phyloP scores from a whole-genome alignment of 2,329 filamentous ascomycete genomes.

The Emmonsia crescens region DNA sequence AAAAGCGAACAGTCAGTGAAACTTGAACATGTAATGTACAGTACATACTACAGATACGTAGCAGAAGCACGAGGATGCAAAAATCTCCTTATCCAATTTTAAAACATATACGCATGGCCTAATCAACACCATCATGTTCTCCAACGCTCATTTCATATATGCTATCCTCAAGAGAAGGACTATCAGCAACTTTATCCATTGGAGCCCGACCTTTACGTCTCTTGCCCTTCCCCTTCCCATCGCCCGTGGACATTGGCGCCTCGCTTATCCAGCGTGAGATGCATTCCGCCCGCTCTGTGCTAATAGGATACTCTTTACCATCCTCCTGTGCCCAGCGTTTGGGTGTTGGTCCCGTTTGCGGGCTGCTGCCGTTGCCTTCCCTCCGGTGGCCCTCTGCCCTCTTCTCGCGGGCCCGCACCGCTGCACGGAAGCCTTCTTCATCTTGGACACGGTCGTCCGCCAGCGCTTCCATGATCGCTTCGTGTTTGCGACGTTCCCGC shows the following conservation, averaged over 20 bases:
- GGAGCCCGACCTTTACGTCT: conserved; percentile 4
- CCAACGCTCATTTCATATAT: conserved; percentile 7
- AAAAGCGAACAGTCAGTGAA: neutral
- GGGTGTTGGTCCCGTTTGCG: conserved; percentile 9
- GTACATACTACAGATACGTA: neutral
- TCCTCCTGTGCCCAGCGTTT: conserved; percentile 56
- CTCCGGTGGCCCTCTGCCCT: conserved; percentile 28
- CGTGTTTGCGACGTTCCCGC: conserved; percentile 50
- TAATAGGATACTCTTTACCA: conserved; percentile 57
- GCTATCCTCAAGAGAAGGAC: conserved; percentile 4
- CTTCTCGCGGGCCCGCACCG: conserved; percentile 50
- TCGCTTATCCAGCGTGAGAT: conserved; percentile 60
- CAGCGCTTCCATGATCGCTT: conserved; percentile 56
- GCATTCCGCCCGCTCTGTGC: conserved; percentile 57
- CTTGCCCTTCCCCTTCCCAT: conserved; percentile 9
- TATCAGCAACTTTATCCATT: neutral
- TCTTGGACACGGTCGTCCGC: conserved; percentile 58
- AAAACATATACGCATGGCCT: neutral
- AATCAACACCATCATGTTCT: conserved; percentile 3
- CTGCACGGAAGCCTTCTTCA: conserved; percentile 53
- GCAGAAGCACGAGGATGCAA: neutral
- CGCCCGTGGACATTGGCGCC: conserved; percentile 33
- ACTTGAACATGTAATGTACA: no score
- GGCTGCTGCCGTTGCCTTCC: conserved; percentile 12
- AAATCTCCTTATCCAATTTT: neutral